Base-by-base conservation (phyloP, 495 filamentous ascomycete species). In the Amphirosellinia nigrospora region DNA sequence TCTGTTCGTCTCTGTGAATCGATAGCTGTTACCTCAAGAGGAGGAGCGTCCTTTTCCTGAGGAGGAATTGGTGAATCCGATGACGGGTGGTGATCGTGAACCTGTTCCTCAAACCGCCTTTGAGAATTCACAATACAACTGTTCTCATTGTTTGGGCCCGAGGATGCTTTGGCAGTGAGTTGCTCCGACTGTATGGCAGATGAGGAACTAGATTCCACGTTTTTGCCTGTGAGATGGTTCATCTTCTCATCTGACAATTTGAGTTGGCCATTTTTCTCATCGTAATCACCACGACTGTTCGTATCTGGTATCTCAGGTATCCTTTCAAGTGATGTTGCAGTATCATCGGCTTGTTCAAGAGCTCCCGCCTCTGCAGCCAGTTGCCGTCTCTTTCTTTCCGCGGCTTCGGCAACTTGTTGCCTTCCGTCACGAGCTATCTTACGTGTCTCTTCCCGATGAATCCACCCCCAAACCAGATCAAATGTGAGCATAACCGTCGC, bases 401-500 rank as follows among this genome's bases (percentile, higher is more conserved):
- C 69, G 41, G 82, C 82, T 34, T 72, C 65, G 70, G 89, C 86
- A 19, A 87, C 62, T 60, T 89, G 83, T 48, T 79, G 71, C 41
- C 86, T 81, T 19, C 88, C 87, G 65, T 84, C 81, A 13, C 78
- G 82, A 41, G 89, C 86, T 65, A 90, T 88, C 61, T 87, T 82
- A 11, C 88, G 84, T 0, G 89, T 90, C 60, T 89, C 84, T 13
- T 86, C 71, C 26, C 89, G 81, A 69, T 88, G 78, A 26, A 80
- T 46, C 88, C 88, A 91, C 3, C 88, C 89, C 53, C 83, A 87
- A 0, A 69, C 75, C 26, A 91, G 32, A 76, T 91, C 89, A 85
- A 86, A 90, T 39, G 80, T 83, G 62, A 91, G 85, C 87, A 90
- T 88, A 68, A 90, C 79, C 32, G 86, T 79, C 1, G 89, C 89